Conservation (phyloP, 306 rosid genomes). For the Prunus padus region DNA sequence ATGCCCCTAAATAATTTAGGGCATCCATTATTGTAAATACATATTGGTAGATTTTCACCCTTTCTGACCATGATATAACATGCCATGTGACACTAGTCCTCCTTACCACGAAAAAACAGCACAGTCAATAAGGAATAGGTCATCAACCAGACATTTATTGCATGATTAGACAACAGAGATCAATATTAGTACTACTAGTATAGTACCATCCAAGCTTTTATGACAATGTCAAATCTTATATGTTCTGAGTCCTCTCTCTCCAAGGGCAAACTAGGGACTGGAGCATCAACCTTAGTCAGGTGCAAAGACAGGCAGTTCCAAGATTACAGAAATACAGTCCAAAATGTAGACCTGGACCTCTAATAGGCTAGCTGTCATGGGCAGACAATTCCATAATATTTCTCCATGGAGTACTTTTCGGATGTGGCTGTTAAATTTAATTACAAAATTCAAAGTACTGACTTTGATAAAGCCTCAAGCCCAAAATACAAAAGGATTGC, state of each 20-base stretch:
- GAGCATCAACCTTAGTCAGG: neutral
- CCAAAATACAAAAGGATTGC: constrained; percentile 23
- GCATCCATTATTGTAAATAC: neutral
- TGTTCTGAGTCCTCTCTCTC: neutral
- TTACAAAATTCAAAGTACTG: neutral
- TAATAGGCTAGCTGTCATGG: neutral
- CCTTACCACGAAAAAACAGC: neutral
- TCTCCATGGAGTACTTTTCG: neutral
- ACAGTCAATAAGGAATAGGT: neutral
- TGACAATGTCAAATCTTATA: neutral
- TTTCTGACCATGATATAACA: neutral
- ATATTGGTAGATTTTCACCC: neutral
- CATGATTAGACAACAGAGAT: constrained; percentile 4
- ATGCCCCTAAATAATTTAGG: neutral
- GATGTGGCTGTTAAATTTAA: neutral
- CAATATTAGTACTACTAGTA: neutral
- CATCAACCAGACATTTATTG: neutral
- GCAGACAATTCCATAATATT: neutral
- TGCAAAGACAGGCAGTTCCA: neutral
- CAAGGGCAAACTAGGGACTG: neutral
- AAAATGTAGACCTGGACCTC: neutral
- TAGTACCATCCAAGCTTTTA: neutral
- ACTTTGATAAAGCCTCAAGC: neutral
- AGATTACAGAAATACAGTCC: neutral
- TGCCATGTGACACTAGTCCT: neutral